Base-by-base conservation (phyloP, 495 filamentous ascomycete genomes). In the Letharia columbiana region DNA sequence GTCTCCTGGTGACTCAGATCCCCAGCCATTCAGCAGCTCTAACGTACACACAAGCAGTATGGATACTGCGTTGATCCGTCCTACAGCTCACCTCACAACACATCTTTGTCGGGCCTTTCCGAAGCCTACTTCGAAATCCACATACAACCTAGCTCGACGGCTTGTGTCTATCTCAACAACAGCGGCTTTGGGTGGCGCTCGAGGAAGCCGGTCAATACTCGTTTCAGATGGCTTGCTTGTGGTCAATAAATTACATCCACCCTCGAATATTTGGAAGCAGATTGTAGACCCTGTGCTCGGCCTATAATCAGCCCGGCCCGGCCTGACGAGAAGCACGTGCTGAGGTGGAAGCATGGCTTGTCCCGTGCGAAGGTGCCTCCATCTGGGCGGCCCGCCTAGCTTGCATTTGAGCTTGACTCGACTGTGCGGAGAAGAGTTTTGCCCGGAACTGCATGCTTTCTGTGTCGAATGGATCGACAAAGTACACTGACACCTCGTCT, bases 391-490 rank as follows among this genome's bases (percentile, higher is more conserved):
- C 70, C 15, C 64, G 37, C 62, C 66, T 52, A 23, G 75, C 75
- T 74, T 81, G 80, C 67, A 77, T 77, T 71, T 82, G 81, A 57
- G 78, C 80, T 62, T 77, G 79, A 67, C 73, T 76, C 72, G 71
- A 73, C 56, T 45, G 33, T 45, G 37, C 42, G 44, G 45, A 47
- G 33, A 70, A 62, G 60, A 61, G 56, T 52, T 52, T 86, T 42
- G 87, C 86, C 20, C 89, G 84, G 75, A 90, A 90, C 67, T 83
- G 85, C 79, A 92, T 81, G 66, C 88, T 85, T 54, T 82, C 79
- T 60, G 84, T 83, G 71, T 89, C 87, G 70, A 83, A 90, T 50
- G 82, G 85, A 74, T 93, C 89, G 50, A 88, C 78, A 57, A 85
- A 79, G 79, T 89, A 91, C 68, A 78, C 74, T 8, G 81, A 79